Base-by-base conservation (phyloP, 2,329 filamentous ascomycete species). In the Diaporthe caulivora region DNA sequence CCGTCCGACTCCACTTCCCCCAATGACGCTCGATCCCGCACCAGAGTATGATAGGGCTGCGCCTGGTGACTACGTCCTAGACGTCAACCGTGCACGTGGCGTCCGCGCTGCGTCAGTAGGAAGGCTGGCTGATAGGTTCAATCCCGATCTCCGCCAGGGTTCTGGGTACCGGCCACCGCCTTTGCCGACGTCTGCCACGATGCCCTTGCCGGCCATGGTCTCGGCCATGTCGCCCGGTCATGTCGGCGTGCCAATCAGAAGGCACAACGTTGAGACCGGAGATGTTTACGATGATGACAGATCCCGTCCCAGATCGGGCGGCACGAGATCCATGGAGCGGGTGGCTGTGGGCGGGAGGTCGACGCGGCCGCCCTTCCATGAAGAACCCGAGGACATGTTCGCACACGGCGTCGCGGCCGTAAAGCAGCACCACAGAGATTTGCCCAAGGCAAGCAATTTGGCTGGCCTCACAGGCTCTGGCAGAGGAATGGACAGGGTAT, bases 71-170 rank as follows among this genome's bases (percentile, higher is more conserved):
- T 89, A 89, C 76, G 82, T 86, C 49, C 78, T 82, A 1, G 84
- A 83, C 1, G 83, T 84, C n/a, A 85, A 81, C 71, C 83, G 84
- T 42, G 83, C 83, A 11, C 83, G 87, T 58, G 85, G 83, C 17
- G 78, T 82, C 15, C 81, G 85, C 29, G 82, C 81, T 11, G 82
- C 79, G 24, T 87, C 87, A 78, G 87, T 89, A 72, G 84, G 85
- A 57, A 85, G 87, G 29, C 82, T 88, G 13, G 88, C 87, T 4
- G 86, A 87, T 53, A 83, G 88, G 13, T 86, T 89, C 74, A 82
- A 80, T 34, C 82, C 86, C 24, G 87, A 87, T 68, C 81, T 80
- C 70, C 83, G 85, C 26, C 81, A 81, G 51, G 80, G 74, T 73
- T 80, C 79, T 26, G 76, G 70, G 58, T 75, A 60, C 70, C 77